Conservation (phyloP, 768 basidiomycete genomes). For the Termitomyces sp. region DNA sequence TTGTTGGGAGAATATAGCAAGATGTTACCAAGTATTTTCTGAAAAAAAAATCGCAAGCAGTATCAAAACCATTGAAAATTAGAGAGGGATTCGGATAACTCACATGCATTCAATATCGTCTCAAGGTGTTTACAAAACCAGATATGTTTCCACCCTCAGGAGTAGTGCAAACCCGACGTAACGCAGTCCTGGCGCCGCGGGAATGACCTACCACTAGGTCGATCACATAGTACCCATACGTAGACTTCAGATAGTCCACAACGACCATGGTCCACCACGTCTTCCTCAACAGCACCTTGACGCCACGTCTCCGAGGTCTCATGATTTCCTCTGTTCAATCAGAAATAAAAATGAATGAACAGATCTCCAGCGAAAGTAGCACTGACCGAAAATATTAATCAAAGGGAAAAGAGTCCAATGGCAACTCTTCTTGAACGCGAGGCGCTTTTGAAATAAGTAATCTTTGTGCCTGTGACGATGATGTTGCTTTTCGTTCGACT, state of each 20-base stretch:
- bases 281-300: constrained; percentile 55
- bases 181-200: constrained; percentile 64
- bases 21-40: constrained; percentile 43
- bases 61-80: neutral
- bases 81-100: constrained; percentile 21
- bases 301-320: constrained; percentile 70
- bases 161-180: constrained; percentile 66
- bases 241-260: constrained; percentile 53
- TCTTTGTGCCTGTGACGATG: constrained; percentile 66
- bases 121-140: constrained; percentile 71
- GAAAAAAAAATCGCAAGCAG: neutral
- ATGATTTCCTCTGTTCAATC: constrained; percentile 61
- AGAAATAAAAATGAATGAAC: neutral
- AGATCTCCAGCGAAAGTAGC: neutral
- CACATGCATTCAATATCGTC: constrained; percentile 77
- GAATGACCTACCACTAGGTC: constrained; percentile 78
- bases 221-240: constrained; percentile 64
- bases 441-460: constrained; percentile 75
- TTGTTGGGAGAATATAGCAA: too few species aligned
- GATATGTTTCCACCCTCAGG: constrained; percentile 53
- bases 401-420: constrained; percentile 81
- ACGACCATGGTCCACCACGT: constrained; percentile 64
- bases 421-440: constrained; percentile 59
- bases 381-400: constrained; percentile 83
- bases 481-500: constrained; percentile 18